Evolutionary conservation across 495 filamentous ascomycete genomes (phyloP).

Genomic region (Ascodesmis nigricans): DNA sequence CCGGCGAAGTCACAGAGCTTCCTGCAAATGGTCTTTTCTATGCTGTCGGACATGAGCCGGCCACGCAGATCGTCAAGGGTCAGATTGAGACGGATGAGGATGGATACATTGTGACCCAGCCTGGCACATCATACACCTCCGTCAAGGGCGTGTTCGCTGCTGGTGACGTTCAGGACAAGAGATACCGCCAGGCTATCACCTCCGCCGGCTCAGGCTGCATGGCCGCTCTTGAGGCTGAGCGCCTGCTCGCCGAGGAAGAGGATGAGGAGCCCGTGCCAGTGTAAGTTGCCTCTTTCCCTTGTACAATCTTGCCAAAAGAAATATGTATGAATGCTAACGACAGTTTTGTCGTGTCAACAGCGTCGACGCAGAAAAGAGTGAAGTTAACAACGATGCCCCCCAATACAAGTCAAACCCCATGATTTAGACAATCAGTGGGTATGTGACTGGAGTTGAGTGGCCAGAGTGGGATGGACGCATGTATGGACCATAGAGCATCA

Average conservation of each 20-base stretch:
- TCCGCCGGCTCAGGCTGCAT: slow-evolving; percentile 90
- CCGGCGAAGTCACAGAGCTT: slow-evolving; percentile 55
- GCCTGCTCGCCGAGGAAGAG: slow-evolving; percentile 61
- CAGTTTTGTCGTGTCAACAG: slow-evolving; percentile 13
- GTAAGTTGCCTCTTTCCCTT: slow-evolving; percentile 7
- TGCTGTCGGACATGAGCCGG: slow-evolving; percentile 90
- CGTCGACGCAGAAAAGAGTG: slow-evolving; percentile 27
- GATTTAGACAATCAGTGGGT: slow-evolving; percentile 16
- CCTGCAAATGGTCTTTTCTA: slow-evolving; percentile 92
- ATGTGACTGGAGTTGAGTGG: too few species aligned
- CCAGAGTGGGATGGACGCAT: too few species aligned
- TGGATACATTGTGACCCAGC: slow-evolving; percentile 66
- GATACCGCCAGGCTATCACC: slow-evolving; percentile 92
- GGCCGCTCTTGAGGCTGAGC: slow-evolving; percentile 86
- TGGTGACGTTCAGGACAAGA: slow-evolving; percentile 96
- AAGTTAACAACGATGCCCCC: slow-evolving; percentile 25
- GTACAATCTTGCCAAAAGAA: too few species aligned
- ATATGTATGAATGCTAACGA: not conserved
- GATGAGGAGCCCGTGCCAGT: slow-evolving; percentile 22
- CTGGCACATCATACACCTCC: slow-evolving; percentile 73
- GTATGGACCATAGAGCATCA: too few species aligned
- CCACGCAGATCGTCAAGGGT: slow-evolving; percentile 64
- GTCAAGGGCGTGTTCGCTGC: slow-evolving; percentile 87
- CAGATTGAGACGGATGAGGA: slow-evolving; percentile 73
- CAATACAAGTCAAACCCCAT: slow-evolving; percentile 21